Evolutionary conservation across 225 moss, liverwort and hornwort genomes (phyloP).

Genomic region (Lunularia cruciata): DNA sequence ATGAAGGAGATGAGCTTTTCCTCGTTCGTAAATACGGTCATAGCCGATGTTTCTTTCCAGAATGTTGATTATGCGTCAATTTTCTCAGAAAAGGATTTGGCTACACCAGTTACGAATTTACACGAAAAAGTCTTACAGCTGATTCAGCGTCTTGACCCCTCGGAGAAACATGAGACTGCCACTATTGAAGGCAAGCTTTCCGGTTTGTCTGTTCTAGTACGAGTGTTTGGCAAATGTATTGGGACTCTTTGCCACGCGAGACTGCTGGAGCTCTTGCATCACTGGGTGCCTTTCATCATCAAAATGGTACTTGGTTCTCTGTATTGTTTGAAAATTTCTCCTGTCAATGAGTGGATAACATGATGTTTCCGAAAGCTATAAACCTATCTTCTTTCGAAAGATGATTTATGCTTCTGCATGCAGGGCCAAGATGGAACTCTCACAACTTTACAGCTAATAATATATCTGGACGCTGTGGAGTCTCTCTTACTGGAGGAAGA

Average conservation of each 20-base stretch:
- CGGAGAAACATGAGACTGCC: constrained; percentile 26
- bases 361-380: too few relatives aligned
- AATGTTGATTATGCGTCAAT: constrained; percentile 24
- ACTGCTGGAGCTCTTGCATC: constrained; percentile 59
- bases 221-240: constrained; percentile 53
- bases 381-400: too few relatives aligned
- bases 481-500: constrained; percentile 51
- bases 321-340: too few relatives aligned
- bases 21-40: constrained; percentile 27
- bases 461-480: constrained; percentile 80
- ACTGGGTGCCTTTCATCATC: constrained; percentile 65
- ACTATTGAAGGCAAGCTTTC: constrained; percentile 59
- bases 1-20: neutral
- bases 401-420: too few relatives aligned
- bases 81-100: constrained; percentile 44
- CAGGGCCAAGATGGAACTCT: constrained; percentile 57
- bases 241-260: constrained; percentile 53
- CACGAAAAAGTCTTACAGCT: constrained; percentile 53
- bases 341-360: too few relatives aligned
- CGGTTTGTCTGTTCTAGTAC: constrained; percentile 63
- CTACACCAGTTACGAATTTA: constrained; percentile 42
- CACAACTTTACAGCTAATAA: constrained; percentile 49
- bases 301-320: constrained; percentile 64
- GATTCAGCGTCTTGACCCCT: constrained; percentile 51
- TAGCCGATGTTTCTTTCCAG: constrained; percentile 16